A percentile compares a stretch with the other conserved stretches of the same genome.
Evolutionary conservation across 306 rosid species (phyloP).

Genomic region (Citrullus amarus): DNA sequence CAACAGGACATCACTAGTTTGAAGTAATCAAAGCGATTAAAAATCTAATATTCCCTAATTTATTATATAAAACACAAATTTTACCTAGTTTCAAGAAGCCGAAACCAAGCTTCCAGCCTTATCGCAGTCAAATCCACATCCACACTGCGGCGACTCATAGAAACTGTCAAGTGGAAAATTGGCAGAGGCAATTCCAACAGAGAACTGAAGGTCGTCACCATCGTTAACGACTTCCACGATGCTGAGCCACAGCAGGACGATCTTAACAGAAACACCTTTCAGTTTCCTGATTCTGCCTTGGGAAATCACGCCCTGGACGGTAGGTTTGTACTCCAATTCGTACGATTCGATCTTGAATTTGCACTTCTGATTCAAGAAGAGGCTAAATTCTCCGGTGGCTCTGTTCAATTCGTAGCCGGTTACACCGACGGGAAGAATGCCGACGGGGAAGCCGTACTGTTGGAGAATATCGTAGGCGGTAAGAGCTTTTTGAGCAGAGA

Average conservation of each 20-base stretch:
- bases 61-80: neutral
- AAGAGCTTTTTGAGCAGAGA: neutral
- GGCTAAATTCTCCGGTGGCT: slow-evolving; percentile 31
- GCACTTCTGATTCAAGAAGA: slow-evolving; percentile 21
- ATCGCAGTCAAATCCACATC: slow-evolving; percentile 34
- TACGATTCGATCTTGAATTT: slow-evolving; percentile 26
- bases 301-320: slow-evolving; percentile 35
- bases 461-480: slow-evolving; percentile 43
- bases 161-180: slow-evolving; percentile 27
- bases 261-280: slow-evolving; percentile 42
- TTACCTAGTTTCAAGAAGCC: neutral
- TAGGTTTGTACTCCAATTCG: slow-evolving; percentile 26
- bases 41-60: neutral
- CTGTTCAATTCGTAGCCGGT: slow-evolving; percentile 34
- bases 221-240: slow-evolving; percentile 33
- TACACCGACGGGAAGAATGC: slow-evolving; percentile 50
- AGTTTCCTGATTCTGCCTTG: slow-evolving; percentile 22
- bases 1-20: neutral
- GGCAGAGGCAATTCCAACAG: slow-evolving; percentile 39
- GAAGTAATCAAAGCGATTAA: neutral
- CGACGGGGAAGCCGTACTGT: slow-evolving; percentile 42
- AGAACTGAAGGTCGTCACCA: slow-evolving; percentile 28
- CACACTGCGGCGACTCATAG: slow-evolving; percentile 44
- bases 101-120: neutral
- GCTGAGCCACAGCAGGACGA: slow-evolving; percentile 38